Conservation (phyloP, 805 yeast species). For the Schizosaccharomyces lindneri region DNA sequence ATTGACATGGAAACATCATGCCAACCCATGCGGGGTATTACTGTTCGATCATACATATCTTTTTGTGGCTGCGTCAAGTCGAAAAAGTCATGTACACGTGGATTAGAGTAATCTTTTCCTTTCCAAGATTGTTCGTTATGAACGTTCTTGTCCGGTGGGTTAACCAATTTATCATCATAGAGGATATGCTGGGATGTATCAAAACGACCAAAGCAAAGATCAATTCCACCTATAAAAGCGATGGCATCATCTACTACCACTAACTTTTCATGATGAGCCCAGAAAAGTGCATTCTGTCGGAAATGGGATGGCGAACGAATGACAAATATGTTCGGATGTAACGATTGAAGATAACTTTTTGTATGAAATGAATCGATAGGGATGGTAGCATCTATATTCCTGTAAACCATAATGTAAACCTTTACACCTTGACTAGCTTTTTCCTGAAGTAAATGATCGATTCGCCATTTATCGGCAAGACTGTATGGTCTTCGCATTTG, state of each 20-base stretch:
- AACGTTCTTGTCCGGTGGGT: background rate
- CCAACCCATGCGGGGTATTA: slow-evolving; percentile 95
- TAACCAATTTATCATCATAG: slow-evolving; percentile 32
- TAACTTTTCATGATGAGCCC: slow-evolving; percentile 97
- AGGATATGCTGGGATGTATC: slow-evolving; percentile 92
- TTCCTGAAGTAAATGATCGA: slow-evolving; percentile 65
- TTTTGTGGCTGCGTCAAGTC: slow-evolving; percentile 68
- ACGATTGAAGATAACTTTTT: slow-evolving; percentile 67
- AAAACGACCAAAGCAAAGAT: slow-evolving; percentile 81
- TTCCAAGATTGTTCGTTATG: slow-evolving; percentile 31
- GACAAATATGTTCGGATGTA: slow-evolving; percentile 69
- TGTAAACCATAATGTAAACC: slow-evolving; percentile 68
- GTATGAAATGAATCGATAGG: slow-evolving; percentile 88
- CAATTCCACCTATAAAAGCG: slow-evolving; percentile 87
- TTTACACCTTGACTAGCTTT: slow-evolving; percentile 91
- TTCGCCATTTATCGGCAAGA: slow-evolving; percentile 82
- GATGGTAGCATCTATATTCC: slow-evolving; percentile 82
- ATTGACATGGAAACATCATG: slow-evolving; percentile 95
- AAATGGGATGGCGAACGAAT: slow-evolving; percentile 89
- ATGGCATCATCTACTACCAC: slow-evolving; percentile 67
- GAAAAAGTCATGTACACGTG: slow-evolving; percentile 70
- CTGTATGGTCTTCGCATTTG: slow-evolving; percentile 83
- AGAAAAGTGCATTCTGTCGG: slow-evolving; percentile 72
- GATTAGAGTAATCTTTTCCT: slow-evolving; percentile 93
- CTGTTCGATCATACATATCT: slow-evolving; percentile 65